These are phyloP conservation scores for Neopestalotiopsis sp. DNA, from an alignment of 2,329 filamentous ascomycete species.

Conservation along the genomic window DNA sequence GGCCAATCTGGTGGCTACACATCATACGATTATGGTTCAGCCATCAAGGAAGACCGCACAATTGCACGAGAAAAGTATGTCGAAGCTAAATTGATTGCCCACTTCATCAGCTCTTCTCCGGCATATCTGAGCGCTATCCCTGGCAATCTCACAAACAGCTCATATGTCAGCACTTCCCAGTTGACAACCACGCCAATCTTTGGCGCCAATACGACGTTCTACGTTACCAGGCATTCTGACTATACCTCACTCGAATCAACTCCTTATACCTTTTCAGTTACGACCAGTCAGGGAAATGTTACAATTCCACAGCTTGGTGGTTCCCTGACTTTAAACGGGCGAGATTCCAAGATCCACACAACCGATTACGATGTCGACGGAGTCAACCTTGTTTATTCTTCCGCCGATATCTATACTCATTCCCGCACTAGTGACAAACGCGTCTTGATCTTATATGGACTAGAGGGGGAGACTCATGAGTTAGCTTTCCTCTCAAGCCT, in stretches of 20 bases:
- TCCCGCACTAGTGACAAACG: constrained; percentile 52
- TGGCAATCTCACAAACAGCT: constrained; percentile 52
- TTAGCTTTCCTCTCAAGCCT: constrained; percentile 48
- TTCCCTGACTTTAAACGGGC: constrained; percentile 60
- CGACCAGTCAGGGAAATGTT: constrained; percentile 61
- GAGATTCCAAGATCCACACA: constrained; percentile 73
- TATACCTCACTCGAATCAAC: constrained; percentile 64
- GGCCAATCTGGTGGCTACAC: constrained; percentile 72
- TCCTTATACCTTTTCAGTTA: constrained; percentile 66
- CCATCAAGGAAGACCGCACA: constrained; percentile 72
- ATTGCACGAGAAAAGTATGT: constrained; percentile 79
- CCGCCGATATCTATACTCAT: constrained; percentile 70
- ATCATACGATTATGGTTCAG: constrained; percentile 59
- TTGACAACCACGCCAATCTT: constrained; percentile 67
- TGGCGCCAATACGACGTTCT: constrained; percentile 63
- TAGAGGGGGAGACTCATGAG: constrained; percentile 66
- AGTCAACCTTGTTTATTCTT: constrained; percentile 66
- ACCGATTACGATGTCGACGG: constrained; percentile 68
- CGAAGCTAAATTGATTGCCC: constrained; percentile 77
- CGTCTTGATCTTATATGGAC: constrained; percentile 66
- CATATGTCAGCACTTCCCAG: constrained; percentile 55
- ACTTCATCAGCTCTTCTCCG: constrained; percentile 75
- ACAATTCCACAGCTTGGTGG: constrained; percentile 64
- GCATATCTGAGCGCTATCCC: constrained; percentile 68
- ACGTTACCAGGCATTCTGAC: constrained; percentile 68